Evolutionary conservation across 768 basidiomycete species (phyloP).

Genomic region (Dictyophora rubrovolvata): DNA sequence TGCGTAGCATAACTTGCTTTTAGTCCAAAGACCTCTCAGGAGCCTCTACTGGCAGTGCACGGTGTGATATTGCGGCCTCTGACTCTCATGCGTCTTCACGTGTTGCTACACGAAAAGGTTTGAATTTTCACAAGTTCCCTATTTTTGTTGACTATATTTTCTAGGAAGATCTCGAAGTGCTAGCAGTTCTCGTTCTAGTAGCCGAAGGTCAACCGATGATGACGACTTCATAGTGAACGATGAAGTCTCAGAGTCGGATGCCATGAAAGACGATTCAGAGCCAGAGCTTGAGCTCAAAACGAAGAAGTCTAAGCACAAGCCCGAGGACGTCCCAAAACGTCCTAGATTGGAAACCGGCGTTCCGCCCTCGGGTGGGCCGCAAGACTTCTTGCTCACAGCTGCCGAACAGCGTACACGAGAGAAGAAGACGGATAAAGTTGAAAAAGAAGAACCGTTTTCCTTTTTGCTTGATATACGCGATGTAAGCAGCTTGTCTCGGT

Average conservation of each 20-base stretch:
- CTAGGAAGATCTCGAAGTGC: slow-evolving; percentile 39
- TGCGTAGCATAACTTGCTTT: neutral
- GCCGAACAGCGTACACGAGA: slow-evolving; percentile 69
- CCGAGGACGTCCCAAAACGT: slow-evolving; percentile 15
- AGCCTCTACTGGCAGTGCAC: neutral
- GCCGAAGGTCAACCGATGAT: slow-evolving; percentile 34
- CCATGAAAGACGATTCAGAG: slow-evolving; percentile 18
- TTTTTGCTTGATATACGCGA: slow-evolving; percentile 69
- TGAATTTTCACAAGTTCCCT: neutral
- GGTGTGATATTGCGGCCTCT: neutral
- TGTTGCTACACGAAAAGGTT: neutral
- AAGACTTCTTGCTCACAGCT: slow-evolving; percentile 54
- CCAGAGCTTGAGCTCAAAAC: slow-evolving; percentile 20
- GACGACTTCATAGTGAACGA: slow-evolving; percentile 65
- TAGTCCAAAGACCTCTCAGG: neutral
- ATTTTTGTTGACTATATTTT: neutral
- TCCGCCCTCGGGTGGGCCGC: slow-evolving; percentile 19
- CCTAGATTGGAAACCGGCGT: slow-evolving; percentile 23
- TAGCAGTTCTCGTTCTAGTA: slow-evolving; percentile 61
- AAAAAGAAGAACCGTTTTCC: slow-evolving; percentile 61
- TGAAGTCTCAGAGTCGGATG: slow-evolving; percentile 26
- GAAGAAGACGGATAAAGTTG: slow-evolving; percentile 77
- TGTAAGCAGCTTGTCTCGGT: slow-evolving; percentile 30
- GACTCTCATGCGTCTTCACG: neutral
- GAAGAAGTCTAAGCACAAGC: slow-evolving; percentile 24